These are phyloP conservation scores for Podaxis sp. DNA, from an alignment of 768 basidiomycete genomes.

Conservation along the genomic window DNA sequence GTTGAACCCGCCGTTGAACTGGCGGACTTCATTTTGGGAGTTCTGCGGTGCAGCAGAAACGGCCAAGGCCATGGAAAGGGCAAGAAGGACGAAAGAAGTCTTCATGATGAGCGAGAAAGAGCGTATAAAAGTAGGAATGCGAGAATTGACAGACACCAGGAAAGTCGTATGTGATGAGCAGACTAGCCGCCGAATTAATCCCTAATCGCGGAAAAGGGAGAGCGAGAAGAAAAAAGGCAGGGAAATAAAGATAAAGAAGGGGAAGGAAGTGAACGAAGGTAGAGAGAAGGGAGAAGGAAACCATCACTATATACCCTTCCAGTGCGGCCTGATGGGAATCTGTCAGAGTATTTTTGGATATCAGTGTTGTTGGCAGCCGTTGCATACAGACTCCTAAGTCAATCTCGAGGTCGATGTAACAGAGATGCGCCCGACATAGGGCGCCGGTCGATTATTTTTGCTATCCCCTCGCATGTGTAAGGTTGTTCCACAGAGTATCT, in stretches of 20 bases:
- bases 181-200: constrained; percentile 30
- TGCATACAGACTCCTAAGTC: background rate
- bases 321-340: constrained; percentile 10
- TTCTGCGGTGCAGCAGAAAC: constrained; percentile 20
- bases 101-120: constrained; percentile 26
- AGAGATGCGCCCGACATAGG: background rate
- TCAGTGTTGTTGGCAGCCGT: background rate
- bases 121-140: constrained; percentile 21
- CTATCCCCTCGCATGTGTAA: background rate
- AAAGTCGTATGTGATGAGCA: constrained; percentile 16
- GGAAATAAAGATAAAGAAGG: constrained; percentile 12
- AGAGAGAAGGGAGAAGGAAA: constrained; percentile 17
- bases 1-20: background rate
- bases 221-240: constrained; percentile 18
- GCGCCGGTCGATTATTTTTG: background rate
- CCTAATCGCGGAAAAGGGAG: constrained; percentile 26
- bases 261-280: constrained; percentile 18
- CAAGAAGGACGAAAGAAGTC: constrained; percentile 26
- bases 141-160: constrained; percentile 19
- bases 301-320: constrained; percentile 3
- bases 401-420: constrained; percentile 7
- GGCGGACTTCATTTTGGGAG: constrained; percentile 3
- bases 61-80: constrained; percentile 28
- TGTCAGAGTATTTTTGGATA: constrained; percentile 15
- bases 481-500: background rate